Percentiles rank a stretch among this genome's conserved stretches.
Evolutionary conservation across 1,284 basidiomycete genomes (phyloP).

Genomic region (Ustilago loliicola): DNA sequence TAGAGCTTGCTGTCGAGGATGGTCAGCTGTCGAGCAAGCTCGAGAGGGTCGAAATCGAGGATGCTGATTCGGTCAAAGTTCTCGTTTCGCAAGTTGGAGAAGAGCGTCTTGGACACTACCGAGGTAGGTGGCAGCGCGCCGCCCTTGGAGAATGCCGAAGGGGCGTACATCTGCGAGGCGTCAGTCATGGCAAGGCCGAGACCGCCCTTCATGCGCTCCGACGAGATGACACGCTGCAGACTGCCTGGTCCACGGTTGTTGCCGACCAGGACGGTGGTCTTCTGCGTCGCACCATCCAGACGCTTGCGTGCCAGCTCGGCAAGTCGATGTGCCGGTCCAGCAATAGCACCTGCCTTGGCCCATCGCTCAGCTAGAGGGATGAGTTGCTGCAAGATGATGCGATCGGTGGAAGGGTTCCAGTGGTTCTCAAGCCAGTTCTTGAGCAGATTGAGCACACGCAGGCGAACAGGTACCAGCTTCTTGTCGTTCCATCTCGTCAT

Average conservation of each 20-base stretch:
- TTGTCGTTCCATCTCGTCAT: slow-evolving; percentile 82
- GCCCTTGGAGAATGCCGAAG: slow-evolving; percentile 44
- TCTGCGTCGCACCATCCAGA: slow-evolving; percentile 43
- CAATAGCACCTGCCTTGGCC: slow-evolving; percentile 71
- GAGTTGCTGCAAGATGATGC: slow-evolving; percentile 74
- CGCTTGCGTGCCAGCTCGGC: slow-evolving; percentile 53
- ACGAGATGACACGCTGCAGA: slow-evolving; percentile 66
- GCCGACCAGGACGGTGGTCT: slow-evolving; percentile 48
- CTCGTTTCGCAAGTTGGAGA: slow-evolving; percentile 73
- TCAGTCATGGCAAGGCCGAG: slow-evolving; percentile 50
- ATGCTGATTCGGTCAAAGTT: slow-evolving; percentile 75
- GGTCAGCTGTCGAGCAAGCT: slow-evolving; percentile 75
- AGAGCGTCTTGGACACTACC: slow-evolving; percentile 84
- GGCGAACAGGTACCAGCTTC: slow-evolving; percentile 87
- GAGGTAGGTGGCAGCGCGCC: slow-evolving; percentile 74
- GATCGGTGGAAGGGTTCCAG: slow-evolving; percentile 78
- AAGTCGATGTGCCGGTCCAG: slow-evolving; percentile 78
- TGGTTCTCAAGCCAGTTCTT: slow-evolving; percentile 92
- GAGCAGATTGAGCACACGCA: slow-evolving; percentile 90
- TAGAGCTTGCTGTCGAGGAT: slow-evolving; percentile 70
- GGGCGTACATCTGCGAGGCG: slow-evolving; percentile 57
- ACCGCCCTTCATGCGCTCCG: slow-evolving; percentile 62
- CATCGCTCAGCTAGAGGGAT: slow-evolving; percentile 77
- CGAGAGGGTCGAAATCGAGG: slow-evolving; percentile 85
- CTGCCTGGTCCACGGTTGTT: slow-evolving; percentile 51